Conservation (phyloP, 2,329 filamentous ascomycete genomes). For the Hypoxylon sp. region DNA sequence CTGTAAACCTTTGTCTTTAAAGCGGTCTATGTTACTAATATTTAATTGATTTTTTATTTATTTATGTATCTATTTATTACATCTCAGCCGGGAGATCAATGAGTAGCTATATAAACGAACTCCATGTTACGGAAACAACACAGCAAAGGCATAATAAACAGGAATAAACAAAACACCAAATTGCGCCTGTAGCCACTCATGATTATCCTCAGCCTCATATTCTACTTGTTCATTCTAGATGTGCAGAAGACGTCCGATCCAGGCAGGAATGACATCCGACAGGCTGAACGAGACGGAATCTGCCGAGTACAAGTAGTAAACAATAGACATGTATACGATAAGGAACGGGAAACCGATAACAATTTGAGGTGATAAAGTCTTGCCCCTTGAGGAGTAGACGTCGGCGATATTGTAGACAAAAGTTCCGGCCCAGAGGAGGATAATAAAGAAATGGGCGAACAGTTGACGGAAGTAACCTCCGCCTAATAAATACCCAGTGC, state of each 20-base stretch:
- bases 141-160: slow-evolving; percentile 21
- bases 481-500: background rate
- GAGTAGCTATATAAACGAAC: slow-evolving; percentile 25
- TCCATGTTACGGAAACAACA: slow-evolving; percentile 22
- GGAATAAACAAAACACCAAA: slow-evolving; percentile 19
- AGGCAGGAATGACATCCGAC: background rate
- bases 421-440: background rate
- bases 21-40: slow-evolving; percentile 10
- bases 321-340: background rate
- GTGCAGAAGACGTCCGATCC: background rate
- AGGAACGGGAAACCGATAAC: background rate
- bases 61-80: too few species aligned
- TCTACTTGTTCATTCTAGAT: background rate
- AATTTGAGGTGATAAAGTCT: background rate
- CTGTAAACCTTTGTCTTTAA: background rate
- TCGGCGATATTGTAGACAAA: background rate
- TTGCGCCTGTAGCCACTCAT: slow-evolving; percentile 1
- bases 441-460: background rate
- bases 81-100: slow-evolving; percentile 17
- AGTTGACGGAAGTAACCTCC: background rate
- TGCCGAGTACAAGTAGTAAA: background rate
- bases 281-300: background rate
- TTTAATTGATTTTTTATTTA: slow-evolving; percentile 21
- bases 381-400: too few species aligned
- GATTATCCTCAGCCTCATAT: background rate